phyloP scores from a whole-genome alignment of 2,329 filamentous ascomycete genomes.

The Harringtonia lauricola region DNA sequence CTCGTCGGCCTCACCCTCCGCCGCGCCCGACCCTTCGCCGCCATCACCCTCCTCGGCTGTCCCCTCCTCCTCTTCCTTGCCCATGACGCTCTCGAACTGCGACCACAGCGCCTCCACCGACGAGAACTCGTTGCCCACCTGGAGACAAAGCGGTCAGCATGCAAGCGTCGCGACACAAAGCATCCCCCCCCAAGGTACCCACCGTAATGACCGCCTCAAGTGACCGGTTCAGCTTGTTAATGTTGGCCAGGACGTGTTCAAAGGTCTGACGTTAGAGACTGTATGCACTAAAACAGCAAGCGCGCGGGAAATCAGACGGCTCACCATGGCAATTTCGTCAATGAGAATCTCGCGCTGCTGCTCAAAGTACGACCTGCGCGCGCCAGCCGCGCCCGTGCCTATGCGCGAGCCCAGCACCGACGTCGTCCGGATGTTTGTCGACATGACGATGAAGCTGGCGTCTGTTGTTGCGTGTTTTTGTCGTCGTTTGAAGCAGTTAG shows the following conservation, averaged over 20 bases:
- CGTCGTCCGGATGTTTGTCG: slow-evolving; percentile 2
- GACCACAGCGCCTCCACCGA: slow-evolving; percentile 95
- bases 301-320: slow-evolving; percentile 9
- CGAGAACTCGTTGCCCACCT: slow-evolving; percentile 95
- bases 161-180: neutral
- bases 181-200: too few relatives aligned
- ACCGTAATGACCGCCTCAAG: slow-evolving; percentile 86
- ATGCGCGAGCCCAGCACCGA: slow-evolving; percentile 1
- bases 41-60: slow-evolving; percentile 8
- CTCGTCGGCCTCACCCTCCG: neutral
- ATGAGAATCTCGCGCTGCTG: slow-evolving; percentile 63
- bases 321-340: slow-evolving; percentile 60
- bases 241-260: slow-evolving; percentile 87
- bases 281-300: too few relatives aligned
- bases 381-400: neutral
- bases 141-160: neutral
- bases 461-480: neutral
- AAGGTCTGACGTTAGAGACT: slow-evolving; percentile 40
- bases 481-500: neutral
- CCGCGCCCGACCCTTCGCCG: neutral
- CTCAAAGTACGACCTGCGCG: slow-evolving; percentile 55
- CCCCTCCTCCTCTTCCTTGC: slow-evolving; percentile 36
- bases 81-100: slow-evolving; percentile 95
- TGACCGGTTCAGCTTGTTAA: slow-evolving; percentile 89
- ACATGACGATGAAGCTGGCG: too few relatives aligned